Evolutionary conservation across 1,284 basidiomycete genomes (phyloP).

Genomic region (Trichosporon sp.): DNA sequence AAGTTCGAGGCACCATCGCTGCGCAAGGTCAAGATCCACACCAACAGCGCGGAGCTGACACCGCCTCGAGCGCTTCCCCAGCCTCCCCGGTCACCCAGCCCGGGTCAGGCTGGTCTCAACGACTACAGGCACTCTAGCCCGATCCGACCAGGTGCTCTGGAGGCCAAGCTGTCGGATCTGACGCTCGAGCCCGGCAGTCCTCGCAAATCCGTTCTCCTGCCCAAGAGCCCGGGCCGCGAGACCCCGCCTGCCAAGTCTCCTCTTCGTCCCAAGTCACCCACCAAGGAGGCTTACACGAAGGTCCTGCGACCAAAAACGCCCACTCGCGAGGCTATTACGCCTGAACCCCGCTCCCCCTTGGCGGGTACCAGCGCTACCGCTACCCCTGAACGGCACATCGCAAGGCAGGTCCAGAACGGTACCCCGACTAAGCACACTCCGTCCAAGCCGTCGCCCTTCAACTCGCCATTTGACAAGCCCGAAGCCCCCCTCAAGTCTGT

Average conservation of each 20-base stretch:
- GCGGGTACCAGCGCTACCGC: background rate
- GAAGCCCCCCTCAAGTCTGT: conserved; percentile 24
- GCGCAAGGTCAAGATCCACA: conserved; percentile 30
- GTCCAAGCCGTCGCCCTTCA: conserved; percentile 18
- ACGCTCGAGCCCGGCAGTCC: background rate
- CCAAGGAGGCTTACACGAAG: conserved; percentile 3
- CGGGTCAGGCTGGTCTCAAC: background rate
- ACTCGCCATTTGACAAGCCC: background rate
- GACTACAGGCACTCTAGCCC: conserved; percentile 14
- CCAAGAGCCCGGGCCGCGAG: conserved; percentile 6
- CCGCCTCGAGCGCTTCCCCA: conserved; percentile 7
- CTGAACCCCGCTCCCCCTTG: background rate
- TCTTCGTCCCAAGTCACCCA: conserved; percentile 7
- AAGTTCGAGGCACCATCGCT: conserved; percentile 23
- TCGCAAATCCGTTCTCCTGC: background rate
- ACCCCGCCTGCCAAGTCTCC: background rate
- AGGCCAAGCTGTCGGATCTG: conserved; percentile 1
- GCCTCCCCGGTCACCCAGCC: background rate
- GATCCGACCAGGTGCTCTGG: background rate
- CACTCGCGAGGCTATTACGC: background rate
- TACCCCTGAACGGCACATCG: background rate
- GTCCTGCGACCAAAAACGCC: conserved; percentile 7
- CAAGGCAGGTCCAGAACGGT: background rate
- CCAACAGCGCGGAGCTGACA: background rate
- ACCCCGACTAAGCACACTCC: conserved; percentile 4